Conservation (phyloP, 208 protist species). For the Leishmania tarentolae region DNA sequence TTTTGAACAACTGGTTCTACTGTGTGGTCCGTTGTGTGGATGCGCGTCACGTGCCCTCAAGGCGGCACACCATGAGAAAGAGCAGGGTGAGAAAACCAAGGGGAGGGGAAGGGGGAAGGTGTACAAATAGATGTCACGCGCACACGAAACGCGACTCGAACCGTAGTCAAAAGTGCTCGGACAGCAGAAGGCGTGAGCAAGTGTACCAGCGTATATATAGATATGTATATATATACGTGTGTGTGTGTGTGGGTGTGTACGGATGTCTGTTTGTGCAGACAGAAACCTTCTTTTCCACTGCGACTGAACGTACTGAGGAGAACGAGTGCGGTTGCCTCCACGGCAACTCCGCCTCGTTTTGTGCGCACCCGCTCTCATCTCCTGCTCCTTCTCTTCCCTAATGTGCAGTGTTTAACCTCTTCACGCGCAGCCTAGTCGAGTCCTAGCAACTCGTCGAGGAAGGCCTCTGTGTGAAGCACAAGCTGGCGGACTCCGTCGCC, state of each 20-base stretch:
- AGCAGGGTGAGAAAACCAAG: conserved; percentile 6
- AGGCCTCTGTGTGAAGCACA: not conserved
- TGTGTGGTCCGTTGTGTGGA: not conserved
- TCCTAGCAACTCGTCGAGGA: conserved; percentile 43
- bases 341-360: not conserved
- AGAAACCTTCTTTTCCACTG: not conserved
- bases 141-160: not conserved
- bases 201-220: not conserved
- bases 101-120: not conserved
- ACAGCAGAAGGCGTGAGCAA: not conserved
- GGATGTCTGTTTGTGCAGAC: no score
- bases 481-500: conserved; percentile 1
- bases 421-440: not conserved
- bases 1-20: not conserved
- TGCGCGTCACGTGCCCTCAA: not conserved
- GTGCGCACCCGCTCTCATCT: not conserved
- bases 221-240: conserved; percentile 6
- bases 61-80: not conserved
- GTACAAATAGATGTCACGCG: not conserved
- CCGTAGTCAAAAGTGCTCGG: not conserved
- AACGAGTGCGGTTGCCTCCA: not conserved
- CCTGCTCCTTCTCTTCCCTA: not conserved
- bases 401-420: not conserved
- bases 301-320: not conserved
- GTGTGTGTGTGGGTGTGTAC: not conserved